phyloP scores from a whole-genome alignment of 768 basidiomycete species.

The Termitomyces sp. region DNA sequence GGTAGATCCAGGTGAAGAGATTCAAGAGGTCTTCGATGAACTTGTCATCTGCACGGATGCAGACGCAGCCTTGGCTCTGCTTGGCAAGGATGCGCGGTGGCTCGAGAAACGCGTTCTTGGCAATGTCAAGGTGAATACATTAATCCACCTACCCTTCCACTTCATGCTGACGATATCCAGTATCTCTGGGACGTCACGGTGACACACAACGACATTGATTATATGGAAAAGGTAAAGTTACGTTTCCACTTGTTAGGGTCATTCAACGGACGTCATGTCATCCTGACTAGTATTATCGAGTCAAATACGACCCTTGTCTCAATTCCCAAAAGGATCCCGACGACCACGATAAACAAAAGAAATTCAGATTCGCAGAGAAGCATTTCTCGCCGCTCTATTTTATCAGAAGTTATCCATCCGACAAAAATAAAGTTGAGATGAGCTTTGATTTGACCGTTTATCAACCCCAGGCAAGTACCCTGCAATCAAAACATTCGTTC shows the following conservation, averaged over 20 bases:
- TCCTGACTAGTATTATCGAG: constrained; percentile 36
- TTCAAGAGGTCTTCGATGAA: constrained; percentile 25
- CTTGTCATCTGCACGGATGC: constrained; percentile 29
- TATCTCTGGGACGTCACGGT: constrained; percentile 49
- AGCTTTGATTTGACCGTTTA: constrained; percentile 50
- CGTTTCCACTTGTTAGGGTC: background rate
- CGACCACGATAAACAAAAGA: constrained; percentile 24
- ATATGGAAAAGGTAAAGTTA: constrained; percentile 43
- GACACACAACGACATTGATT: constrained; percentile 45
- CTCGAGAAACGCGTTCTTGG: constrained; percentile 29
- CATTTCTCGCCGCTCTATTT: constrained; percentile 46
- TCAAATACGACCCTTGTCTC: constrained; percentile 33
- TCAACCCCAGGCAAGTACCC: constrained; percentile 39
- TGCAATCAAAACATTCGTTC: background rate
- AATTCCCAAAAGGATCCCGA: constrained; percentile 26
- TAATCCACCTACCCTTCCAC: background rate
- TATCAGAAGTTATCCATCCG: constrained; percentile 40
- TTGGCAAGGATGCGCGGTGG: constrained; percentile 27
- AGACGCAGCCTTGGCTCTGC: constrained; percentile 24
- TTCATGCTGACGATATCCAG: constrained; percentile 7
- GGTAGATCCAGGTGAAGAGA: constrained; percentile 26
- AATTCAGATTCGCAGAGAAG: constrained; percentile 35
- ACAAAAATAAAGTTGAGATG: constrained; percentile 50
- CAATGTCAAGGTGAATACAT: constrained; percentile 26
- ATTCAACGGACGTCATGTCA: background rate